Conservation (phyloP, 2,329 filamentous ascomycete species). For the Teratosphaeria destructans region DNA sequence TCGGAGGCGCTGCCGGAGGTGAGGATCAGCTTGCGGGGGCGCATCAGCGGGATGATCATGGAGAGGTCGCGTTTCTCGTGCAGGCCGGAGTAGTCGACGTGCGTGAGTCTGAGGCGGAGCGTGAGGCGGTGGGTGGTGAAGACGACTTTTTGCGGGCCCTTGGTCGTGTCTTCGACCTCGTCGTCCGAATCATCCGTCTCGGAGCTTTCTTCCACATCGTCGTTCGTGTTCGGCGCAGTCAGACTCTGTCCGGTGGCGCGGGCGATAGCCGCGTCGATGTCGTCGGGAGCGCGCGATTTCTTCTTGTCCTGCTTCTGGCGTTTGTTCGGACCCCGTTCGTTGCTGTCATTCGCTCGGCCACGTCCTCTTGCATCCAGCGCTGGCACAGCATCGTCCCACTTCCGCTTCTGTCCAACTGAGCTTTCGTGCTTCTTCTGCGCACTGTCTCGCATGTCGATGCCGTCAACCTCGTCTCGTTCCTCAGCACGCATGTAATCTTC, state of each 20-base stretch:
- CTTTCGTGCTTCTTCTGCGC: slow-evolving; percentile 33
- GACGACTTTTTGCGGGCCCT: slow-evolving; percentile 65
- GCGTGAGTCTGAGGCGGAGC: slow-evolving; percentile 67
- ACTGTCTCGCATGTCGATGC: slow-evolving; percentile 47
- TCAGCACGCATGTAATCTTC: slow-evolving; percentile 92
- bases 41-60: slow-evolving; percentile 89
- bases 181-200: slow-evolving; percentile 42
- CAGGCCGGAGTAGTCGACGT: slow-evolving; percentile 82
- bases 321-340: slow-evolving; percentile 39
- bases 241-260: slow-evolving; percentile 18
- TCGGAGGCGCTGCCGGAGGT: slow-evolving; percentile 68
- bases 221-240: slow-evolving; percentile 5
- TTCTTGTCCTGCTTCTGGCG: slow-evolving; percentile 44
- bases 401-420: slow-evolving; percentile 76
- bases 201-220: slow-evolving; percentile 12
- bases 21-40: slow-evolving; percentile 89
- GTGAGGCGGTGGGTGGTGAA: slow-evolving; percentile 53
- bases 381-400: slow-evolving; percentile 66
- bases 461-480: slow-evolving; percentile 69
- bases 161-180: slow-evolving; percentile 41
- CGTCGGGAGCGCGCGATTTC: slow-evolving; percentile 21
- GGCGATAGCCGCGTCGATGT: slow-evolving; percentile 26
- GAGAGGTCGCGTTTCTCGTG: slow-evolving; percentile 90
- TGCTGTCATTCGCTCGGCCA: neutral
- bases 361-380: neutral